Base-by-base conservation (phyloP, 2,329 filamentous ascomycete genomes). In the Aspergillus sojae region DNA sequence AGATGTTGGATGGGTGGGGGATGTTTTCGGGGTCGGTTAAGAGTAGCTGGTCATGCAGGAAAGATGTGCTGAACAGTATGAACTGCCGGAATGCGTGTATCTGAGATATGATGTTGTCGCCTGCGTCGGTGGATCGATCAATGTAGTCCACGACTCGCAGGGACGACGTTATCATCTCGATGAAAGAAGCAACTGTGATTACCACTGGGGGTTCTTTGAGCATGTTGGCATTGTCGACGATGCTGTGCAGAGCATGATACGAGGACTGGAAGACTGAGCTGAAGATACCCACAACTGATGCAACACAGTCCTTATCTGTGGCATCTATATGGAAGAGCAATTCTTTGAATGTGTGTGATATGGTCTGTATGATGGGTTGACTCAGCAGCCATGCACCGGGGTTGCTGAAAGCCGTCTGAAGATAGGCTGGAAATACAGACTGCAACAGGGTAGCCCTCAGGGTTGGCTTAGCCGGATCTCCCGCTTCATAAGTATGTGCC, bases 381-480 rank as follows among this genome's bases (percentile, higher is more conserved):
- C 81, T 80, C 4, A 88, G 72, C 21, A 88, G 78, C 81, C 85
- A 86, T 3, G 82, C 82, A 28, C 76, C 76, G 4, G 77, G 67
- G 16, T 79, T 81, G 16, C 70, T 74, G 57, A 87, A 81, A 0
- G 82, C 75, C 1, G 71, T 73, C 66, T 84, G 81, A 30, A 88
- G 77, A 70, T 89, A 89, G 2, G 82, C 82, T 3, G 87, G 86
- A 60, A 88, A 83, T 16, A 88, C 79, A 46, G 80, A 81, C 60
- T 83, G 81, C 21, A 88, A 69, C 9, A 89, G 73, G 7, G 85
- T 80, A 9, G 80, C 76, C 7, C 84, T 80, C 39, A 89, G 76
- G 2, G 80, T 83, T 19, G 81, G 80, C 57, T 75, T 80, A 2
- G 70, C 65, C 1, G 68, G 53, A 46, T 75, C 69, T 11, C 81